Evolutionary conservation across 495 filamentous ascomycete species (phyloP), one percentile per base, ranked within the genome.

Genomic region (Podospora sp.): DNA sequence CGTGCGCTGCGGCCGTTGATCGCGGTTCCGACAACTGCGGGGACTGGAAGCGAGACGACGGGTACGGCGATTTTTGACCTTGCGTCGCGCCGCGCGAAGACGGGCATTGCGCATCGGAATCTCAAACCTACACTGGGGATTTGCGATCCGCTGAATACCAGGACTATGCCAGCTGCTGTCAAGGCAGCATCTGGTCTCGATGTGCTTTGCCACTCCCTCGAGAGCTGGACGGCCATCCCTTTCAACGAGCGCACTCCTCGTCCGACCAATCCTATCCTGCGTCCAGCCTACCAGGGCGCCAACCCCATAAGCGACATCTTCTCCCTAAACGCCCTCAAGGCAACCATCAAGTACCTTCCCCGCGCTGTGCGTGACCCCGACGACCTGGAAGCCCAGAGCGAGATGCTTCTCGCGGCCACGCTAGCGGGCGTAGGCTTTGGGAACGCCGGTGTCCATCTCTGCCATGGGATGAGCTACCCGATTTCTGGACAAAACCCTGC

Each of bases 291-390:
- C 73, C 95, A 99, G 73, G 95, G 95, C 51, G 93, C 95, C 7
- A 99, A 99, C 76, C 95, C 95, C 2, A 98, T 99, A 58, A 94
- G 91, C 22, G 95, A 99, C 73, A 92, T 99, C 65, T 99, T 99
- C 81, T 93, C 90, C 25, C 83, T 98, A 16, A 88, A 89, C 63
- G 92, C 94, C 2, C 85, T 99, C 1, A 82, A 87, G 36, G 83
- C 83, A 75, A 94, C 92, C 0, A 86, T 96, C 50, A 92, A 97
- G 75, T 98, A 97, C 76, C 89, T 99, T 0, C 95, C 93, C 0
- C 87, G 94, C 56, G 89, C 92, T 1, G 90, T 93, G 11, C 86
- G 84, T 40, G 92, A 99, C 69, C 93, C 93, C 0, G 93, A 96
- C 7, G 96, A 98, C 78, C 80, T 84, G 62, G 95, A 97, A 74